Percentiles rank a stretch among this genome's conserved stretches.
Evolutionary conservation across 192 early-diverging fungal species (phyloP).

Genomic region (Coemansia aciculifera): DNA sequence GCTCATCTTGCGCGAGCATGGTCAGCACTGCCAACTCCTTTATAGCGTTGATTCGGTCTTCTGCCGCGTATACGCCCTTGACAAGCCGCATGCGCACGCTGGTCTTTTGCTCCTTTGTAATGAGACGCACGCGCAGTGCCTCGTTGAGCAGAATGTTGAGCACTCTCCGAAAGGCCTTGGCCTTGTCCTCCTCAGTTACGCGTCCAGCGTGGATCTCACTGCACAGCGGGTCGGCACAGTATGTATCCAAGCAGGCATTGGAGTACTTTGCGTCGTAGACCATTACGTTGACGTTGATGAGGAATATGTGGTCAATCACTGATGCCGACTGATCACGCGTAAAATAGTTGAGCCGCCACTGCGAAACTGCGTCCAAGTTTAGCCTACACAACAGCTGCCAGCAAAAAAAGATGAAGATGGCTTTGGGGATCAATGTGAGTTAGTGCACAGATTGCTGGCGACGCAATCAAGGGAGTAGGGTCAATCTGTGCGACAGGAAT

Average conservation of each 20-base stretch:
- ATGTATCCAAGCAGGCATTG: constrained; percentile 40
- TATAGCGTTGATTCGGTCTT: constrained; percentile 46
- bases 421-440: neutral
- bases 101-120: constrained; percentile 52
- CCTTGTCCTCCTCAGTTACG: constrained; percentile 49
- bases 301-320: constrained; percentile 51
- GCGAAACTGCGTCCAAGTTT: constrained; percentile 54
- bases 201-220: constrained; percentile 50
- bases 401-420: constrained; percentile 1
- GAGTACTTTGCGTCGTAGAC: constrained; percentile 47
- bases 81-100: constrained; percentile 46
- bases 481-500: neutral
- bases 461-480: neutral
- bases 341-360: constrained; percentile 56
- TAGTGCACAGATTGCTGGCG: neutral
- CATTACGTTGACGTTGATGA: constrained; percentile 56
- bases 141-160: constrained; percentile 57
- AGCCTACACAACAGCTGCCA: constrained; percentile 23
- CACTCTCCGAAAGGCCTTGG: constrained; percentile 52
- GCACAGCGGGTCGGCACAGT: constrained; percentile 56
- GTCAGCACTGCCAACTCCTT: constrained; percentile 49
- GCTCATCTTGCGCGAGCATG: constrained; percentile 50
- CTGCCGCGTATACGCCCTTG: constrained; percentile 35
- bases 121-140: constrained; percentile 47
- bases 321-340: constrained; percentile 48